phyloP scores from a whole-genome alignment of 2,329 filamentous ascomycete species.

The Fusarium sambucinum region DNA sequence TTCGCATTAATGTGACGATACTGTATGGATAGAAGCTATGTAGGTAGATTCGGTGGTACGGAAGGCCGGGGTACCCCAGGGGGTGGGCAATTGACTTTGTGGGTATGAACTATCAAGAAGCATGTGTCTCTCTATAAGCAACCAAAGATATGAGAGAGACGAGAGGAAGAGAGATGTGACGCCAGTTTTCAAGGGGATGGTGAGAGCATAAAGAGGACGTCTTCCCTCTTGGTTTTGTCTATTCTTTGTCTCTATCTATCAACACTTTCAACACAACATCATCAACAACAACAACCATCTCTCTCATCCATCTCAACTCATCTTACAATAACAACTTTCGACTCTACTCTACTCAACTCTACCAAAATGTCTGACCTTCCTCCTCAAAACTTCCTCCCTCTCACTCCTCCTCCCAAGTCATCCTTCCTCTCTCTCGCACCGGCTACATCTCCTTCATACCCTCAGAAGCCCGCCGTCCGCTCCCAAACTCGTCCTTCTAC shows the following conservation, averaged over 20 bases:
- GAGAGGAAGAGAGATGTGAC: conserved; percentile 30
- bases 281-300: conserved; percentile 8
- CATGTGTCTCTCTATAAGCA: conserved; percentile 28
- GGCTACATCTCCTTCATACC: conserved; percentile 68
- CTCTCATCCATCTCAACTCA: conserved; percentile 19
- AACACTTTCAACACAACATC: conserved; percentile 16
- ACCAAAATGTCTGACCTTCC: conserved; percentile 44
- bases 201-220: conserved; percentile 48
- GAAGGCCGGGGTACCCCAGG: conserved; percentile 34
- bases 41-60: conserved; percentile 37
- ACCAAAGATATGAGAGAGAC: not conserved
- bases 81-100: conserved; percentile 11
- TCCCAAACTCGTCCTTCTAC: conserved; percentile 42
- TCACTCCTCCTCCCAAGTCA: conserved; percentile 43
- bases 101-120: conserved; percentile 6
- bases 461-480: conserved; percentile 55
- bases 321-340: not conserved
- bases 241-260: conserved; percentile 31
- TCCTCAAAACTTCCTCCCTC: conserved; percentile 47
- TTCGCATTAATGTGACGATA: conserved; percentile 8
- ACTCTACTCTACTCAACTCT: conserved; percentile 42
- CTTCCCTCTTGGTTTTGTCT: conserved; percentile 35
- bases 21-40: conserved; percentile 2
- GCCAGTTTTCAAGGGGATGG: conserved; percentile 9
- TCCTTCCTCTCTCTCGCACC: conserved; percentile 70